Conservation (phyloP, 164 flowering plant species). For the grape (Vitis vinifera) region DNA sequence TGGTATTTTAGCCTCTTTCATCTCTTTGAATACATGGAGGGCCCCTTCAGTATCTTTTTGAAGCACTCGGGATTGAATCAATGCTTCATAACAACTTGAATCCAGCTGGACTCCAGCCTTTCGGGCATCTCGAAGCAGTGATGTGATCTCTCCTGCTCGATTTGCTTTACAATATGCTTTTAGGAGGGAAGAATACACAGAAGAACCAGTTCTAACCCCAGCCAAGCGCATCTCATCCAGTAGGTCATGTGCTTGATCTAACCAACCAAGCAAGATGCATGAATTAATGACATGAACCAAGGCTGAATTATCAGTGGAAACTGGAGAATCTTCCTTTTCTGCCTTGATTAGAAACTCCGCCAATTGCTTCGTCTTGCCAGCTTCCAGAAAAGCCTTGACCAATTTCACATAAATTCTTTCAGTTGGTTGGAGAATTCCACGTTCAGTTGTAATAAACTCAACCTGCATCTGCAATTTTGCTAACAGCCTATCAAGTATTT, state of each 20-base stretch:
- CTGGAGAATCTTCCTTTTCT: constrained; percentile 67
- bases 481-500: constrained; percentile 40
- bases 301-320: constrained; percentile 62
- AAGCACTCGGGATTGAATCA: constrained; percentile 64
- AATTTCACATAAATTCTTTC: constrained; percentile 69
- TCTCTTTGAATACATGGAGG: constrained; percentile 77
- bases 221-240: constrained; percentile 87
- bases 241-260: constrained; percentile 89
- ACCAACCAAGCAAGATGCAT: constrained; percentile 81
- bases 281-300: constrained; percentile 74
- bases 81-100: constrained; percentile 69
- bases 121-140: constrained; percentile 76
- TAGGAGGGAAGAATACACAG: constrained; percentile 71
- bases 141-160: constrained; percentile 41
- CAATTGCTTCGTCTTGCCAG: constrained; percentile 68
- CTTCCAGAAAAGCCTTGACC: constrained; percentile 77
- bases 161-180: constrained; percentile 82
- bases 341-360: constrained; percentile 73
- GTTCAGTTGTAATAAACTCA: constrained; percentile 64
- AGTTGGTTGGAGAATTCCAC: constrained; percentile 85
- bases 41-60: constrained; percentile 77
- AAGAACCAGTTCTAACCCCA: constrained; percentile 64
- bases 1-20: constrained; percentile 81
- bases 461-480: constrained; percentile 53
- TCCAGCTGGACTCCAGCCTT: constrained; percentile 88